These are phyloP conservation scores for Russula foetens DNA, from an alignment of 768 basidiomycete species.

Conservation along the genomic window DNA sequence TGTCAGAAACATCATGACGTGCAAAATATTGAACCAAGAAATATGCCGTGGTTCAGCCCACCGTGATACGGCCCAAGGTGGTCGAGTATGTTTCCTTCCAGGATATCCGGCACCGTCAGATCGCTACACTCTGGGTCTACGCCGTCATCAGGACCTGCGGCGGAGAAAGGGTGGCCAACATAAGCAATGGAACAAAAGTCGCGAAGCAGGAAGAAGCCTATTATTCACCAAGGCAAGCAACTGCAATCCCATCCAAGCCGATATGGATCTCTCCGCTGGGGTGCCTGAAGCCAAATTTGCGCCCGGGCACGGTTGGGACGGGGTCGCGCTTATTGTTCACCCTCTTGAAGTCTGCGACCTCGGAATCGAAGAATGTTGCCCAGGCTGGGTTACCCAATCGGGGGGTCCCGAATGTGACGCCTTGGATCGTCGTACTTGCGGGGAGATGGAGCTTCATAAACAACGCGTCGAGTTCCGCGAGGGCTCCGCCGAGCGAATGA, in stretches of 20 bases:
- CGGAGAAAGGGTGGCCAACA: not conserved
- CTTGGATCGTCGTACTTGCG: constrained; percentile 1
- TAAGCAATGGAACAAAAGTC: no score
- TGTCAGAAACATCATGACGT: not conserved
- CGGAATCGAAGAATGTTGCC: constrained; percentile 6
- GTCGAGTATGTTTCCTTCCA: constrained; percentile 30
- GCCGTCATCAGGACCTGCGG: constrained; percentile 39
- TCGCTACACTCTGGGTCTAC: constrained; percentile 48
- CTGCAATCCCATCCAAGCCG: not conserved
- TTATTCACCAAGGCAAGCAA: constrained; percentile 2
- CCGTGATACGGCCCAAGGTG: constrained; percentile 56
- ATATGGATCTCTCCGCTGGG: constrained; percentile 13
- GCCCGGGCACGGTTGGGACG: constrained; percentile 10
- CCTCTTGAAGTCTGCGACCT: constrained; percentile 10
- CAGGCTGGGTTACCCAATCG: constrained; percentile 12
- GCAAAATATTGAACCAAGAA: constrained; percentile 43
- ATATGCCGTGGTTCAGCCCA: constrained; percentile 49
- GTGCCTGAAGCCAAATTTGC: constrained; percentile 7
- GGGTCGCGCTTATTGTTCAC: constrained; percentile 14
- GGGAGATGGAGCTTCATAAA: constrained; percentile 18
- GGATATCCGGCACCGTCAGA: constrained; percentile 45
- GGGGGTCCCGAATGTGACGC: constrained; percentile 16
- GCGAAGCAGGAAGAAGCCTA: not conserved
- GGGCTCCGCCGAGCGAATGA: constrained; percentile 13
- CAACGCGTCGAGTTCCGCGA: constrained; percentile 13